These are phyloP conservation scores for Prunus fruticosa DNA, from an alignment of 306 rosid genomes.

Conservation along the genomic window DNA sequence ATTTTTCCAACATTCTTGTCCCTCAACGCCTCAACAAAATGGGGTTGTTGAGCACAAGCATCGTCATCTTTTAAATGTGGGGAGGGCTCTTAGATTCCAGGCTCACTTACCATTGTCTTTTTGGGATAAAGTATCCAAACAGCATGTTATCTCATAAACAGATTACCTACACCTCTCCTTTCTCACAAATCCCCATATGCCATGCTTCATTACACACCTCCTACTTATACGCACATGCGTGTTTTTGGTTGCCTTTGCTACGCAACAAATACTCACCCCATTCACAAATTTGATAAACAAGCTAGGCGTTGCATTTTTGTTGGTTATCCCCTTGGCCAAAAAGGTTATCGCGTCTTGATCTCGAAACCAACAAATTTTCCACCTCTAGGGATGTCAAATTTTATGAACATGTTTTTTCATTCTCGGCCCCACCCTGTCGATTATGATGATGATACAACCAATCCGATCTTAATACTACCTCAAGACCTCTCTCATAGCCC, in stretches of 20 bases:
- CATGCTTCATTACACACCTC: neutral
- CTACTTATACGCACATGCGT: neutral
- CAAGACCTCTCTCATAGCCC: too few species aligned
- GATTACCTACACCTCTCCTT: too few species aligned
- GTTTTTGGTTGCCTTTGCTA: neutral
- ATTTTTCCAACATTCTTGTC: neutral
- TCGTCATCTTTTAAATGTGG: neutral
- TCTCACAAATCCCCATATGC: neutral
- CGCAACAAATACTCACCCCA: neutral
- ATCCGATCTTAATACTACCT: too few species aligned
- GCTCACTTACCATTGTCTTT: neutral
- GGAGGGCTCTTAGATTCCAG: neutral
- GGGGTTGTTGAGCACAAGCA: neutral
- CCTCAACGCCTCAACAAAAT: neutral
- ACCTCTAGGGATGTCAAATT: neutral
- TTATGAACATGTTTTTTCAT: neutral
- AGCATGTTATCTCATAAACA: too few species aligned
- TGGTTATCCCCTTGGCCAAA: neutral
- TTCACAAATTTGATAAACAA: neutral
- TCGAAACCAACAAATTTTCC: neutral
- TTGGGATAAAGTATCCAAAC: too few species aligned
- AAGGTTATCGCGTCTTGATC: neutral
- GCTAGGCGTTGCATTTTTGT: neutral
- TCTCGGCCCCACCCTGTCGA: neutral
- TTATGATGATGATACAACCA: neutral